Evolutionary conservation across 2,329 filamentous ascomycete genomes (phyloP).

Genomic region (Truncatella angustata): DNA sequence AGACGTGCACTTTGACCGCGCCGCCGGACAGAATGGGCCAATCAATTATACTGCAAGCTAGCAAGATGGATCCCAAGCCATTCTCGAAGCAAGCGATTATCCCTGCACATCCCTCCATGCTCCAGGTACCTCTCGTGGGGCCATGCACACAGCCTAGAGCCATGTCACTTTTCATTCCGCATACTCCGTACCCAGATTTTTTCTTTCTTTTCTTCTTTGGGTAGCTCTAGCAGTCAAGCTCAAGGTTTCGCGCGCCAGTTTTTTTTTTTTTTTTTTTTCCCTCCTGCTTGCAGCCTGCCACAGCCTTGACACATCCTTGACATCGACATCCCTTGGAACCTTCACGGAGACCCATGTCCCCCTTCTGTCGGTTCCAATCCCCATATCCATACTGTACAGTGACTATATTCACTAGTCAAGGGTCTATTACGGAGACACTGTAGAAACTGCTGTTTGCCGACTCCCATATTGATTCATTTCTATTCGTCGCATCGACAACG

Average conservation of each 20-base stretch:
- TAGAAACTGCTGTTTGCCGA: constrained; percentile 7
- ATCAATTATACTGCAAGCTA: background rate
- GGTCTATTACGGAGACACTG: constrained; percentile 5
- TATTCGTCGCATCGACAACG: constrained; percentile 9
- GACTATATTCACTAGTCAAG: too few species aligned
- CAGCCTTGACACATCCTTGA: constrained; percentile 5
- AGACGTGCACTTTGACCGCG: constrained; percentile 7
- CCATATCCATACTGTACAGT: background rate
- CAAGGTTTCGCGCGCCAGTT: background rate
- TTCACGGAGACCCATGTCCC: background rate
- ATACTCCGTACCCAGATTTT: constrained; percentile 1
- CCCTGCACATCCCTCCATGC: background rate
- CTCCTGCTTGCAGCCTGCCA: background rate
- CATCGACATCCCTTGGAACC: background rate
- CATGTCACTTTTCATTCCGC: constrained; percentile 6
- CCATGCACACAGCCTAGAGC: constrained; percentile 1
- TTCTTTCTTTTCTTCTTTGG: constrained; percentile 2
- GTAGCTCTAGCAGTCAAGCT: background rate
- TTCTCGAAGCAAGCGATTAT: constrained; percentile 8
- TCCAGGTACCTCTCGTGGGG: constrained; percentile 2
- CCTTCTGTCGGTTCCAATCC: background rate
- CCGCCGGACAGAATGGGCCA: constrained; percentile 5
- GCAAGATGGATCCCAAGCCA: constrained; percentile 1
- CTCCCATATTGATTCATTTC: constrained; percentile 6
- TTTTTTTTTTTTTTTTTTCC: background rate